Percentiles rank a stretch among this genome's conserved stretches.
phyloP scores from a whole-genome alignment of 352 stramenopile genomes.

The Pythium coloratum region DNA sequence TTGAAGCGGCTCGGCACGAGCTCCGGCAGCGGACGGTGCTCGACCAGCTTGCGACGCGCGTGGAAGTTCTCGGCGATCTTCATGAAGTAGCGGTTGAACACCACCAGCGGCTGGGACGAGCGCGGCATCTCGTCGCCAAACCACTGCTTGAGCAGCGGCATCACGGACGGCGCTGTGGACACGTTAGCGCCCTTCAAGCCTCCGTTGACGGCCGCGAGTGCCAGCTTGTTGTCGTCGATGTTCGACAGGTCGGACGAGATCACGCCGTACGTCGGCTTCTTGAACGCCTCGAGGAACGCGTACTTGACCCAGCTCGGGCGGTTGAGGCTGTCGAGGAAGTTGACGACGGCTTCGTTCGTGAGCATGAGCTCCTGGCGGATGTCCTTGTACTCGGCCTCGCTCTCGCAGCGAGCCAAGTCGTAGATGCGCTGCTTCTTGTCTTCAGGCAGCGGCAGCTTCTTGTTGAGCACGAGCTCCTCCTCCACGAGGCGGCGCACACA shows the following conservation, averaged over 20 bases:
- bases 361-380: conserved; percentile 50
- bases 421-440: conserved; percentile 75
- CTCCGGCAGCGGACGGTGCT: conserved; percentile 50
- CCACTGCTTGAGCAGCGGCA: conserved; percentile 40
- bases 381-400: conserved; percentile 66
- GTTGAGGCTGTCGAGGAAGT: conserved; percentile 59
- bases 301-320: conserved; percentile 76
- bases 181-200: neutral
- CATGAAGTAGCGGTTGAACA: conserved; percentile 75
- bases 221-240: conserved; percentile 22
- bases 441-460: conserved; percentile 59
- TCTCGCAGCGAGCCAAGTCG: conserved; percentile 66
- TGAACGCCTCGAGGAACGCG: conserved; percentile 65
- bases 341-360: conserved; percentile 51
- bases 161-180: conserved; percentile 9
- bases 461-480: conserved; percentile 57
- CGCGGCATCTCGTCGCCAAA: conserved; percentile 60
- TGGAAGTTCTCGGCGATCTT: conserved; percentile 76
- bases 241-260: conserved; percentile 57
- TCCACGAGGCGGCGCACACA: conserved; percentile 76
- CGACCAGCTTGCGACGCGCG: conserved; percentile 53
- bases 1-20: conserved; percentile 62
- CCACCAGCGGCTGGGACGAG: conserved; percentile 61
- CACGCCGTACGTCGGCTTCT: conserved; percentile 70
- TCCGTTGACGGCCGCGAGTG: neutral